Base-by-base conservation (phyloP, 768 basidiomycete genomes). In the Tylopilus balloui region DNA sequence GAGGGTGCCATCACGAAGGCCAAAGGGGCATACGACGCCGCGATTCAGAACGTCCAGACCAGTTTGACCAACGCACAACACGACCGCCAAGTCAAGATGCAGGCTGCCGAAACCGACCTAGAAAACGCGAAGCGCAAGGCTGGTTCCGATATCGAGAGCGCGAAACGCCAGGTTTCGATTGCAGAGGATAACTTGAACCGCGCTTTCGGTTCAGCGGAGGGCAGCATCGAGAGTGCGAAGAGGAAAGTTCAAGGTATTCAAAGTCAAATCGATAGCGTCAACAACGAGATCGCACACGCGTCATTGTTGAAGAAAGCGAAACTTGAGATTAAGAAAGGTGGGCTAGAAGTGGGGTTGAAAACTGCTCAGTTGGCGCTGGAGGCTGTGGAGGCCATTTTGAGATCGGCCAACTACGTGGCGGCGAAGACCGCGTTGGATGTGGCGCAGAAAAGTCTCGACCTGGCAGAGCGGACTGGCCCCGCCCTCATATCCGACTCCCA, bases 141-240 rank as follows among this genome's bases (percentile, higher is more conserved):
- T 10, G 24, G 3, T 17, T 20, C 45, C 7, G 45, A 51, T 4
- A n/a, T 35, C 10, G 6, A 28, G 4, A 14, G 15, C 7, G 39
- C 50, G 1, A 24, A 29, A 20, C 17, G 36, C 17, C 19, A 11
- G 19, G 23, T 51, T 5, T 13, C 25, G 1, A 21, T 24, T 17
- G 50, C 32, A 3, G 20, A 39, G 8, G 50, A 27, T 2, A 21
- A 14, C 20, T 28, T 51, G 50, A 23, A 51, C 32, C 38, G 8
- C 10, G 24, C 17, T 3, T 51, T 51, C 15, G 50, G 50, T 17
- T 51, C 50, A 1, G 45, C 45, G 1, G 50, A 51, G 45, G 23
- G 14, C 24, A 15, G 8, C 19, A 17, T 42, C 20, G 38, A 23
- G 45, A 9, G 0, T 7, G 50, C 45, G 4, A 20, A 51, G 35